Percentiles rank a stretch among this genome's conserved stretches.
Evolutionary conservation across 1,284 basidiomycete genomes (phyloP).

Genomic region (Cystobasidium slooffiae): DNA sequence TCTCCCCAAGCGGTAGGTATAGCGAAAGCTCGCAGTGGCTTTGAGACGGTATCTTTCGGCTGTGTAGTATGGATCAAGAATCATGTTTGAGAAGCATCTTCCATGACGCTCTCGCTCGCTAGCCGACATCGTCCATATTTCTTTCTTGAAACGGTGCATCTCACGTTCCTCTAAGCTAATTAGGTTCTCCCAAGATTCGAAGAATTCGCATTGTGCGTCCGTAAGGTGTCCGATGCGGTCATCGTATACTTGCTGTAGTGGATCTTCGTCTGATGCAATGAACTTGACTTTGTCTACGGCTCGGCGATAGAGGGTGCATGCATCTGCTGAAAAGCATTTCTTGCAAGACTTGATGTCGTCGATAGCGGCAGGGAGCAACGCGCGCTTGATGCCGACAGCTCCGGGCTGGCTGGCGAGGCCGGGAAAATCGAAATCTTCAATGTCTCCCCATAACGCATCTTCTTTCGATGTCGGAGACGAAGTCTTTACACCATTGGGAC

Average conservation of each 20-base stretch:
- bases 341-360: slow-evolving; percentile 79
- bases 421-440: slow-evolving; percentile 1
- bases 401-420: neutral
- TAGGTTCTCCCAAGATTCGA: slow-evolving; percentile 86
- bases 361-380: slow-evolving; percentile 82
- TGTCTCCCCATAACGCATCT: slow-evolving; percentile 41
- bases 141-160: slow-evolving; percentile 76
- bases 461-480: slow-evolving; percentile 34
- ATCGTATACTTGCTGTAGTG: slow-evolving; percentile 74
- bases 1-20: slow-evolving; percentile 70
- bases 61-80: slow-evolving; percentile 61
- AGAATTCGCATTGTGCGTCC: slow-evolving; percentile 72
- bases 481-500: neutral
- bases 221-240: slow-evolving; percentile 82
- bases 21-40: slow-evolving; percentile 59
- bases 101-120: slow-evolving; percentile 76
- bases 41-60: slow-evolving; percentile 59
- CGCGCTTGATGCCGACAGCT: slow-evolving; percentile 53
- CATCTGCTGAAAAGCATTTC: slow-evolving; percentile 79
- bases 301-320: slow-evolving; percentile 92
- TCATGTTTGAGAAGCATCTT: slow-evolving; percentile 74
- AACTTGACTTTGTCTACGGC: slow-evolving; percentile 67
- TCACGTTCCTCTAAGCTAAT: slow-evolving; percentile 89
- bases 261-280: slow-evolving; percentile 58
- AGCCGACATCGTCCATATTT: slow-evolving; percentile 91